Evolutionary conservation across 495 filamentous ascomycete genomes (phyloP).

Genomic region (Poronia punctata): DNA sequence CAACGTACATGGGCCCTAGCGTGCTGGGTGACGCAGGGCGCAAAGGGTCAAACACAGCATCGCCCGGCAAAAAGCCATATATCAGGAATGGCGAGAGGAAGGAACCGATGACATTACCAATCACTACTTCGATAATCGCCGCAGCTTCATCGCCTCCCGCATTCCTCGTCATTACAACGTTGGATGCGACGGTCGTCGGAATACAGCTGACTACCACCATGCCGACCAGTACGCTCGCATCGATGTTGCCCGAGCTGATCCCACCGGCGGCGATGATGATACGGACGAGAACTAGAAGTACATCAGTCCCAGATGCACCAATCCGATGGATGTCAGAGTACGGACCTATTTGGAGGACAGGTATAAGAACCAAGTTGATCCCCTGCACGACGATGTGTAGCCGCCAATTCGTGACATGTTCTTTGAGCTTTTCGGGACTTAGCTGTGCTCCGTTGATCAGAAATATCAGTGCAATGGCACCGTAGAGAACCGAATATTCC

Average conservation of each 20-base stretch:
- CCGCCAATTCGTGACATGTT: slow-evolving; percentile 45
- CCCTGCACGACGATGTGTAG: slow-evolving; percentile 46
- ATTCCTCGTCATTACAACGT: slow-evolving; percentile 51
- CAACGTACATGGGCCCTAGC: slow-evolving; percentile 43
- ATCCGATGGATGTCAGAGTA: neutral
- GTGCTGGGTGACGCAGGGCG: slow-evolving; percentile 34
- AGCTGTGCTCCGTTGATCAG: slow-evolving; percentile 49
- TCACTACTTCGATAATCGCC: slow-evolving; percentile 46
- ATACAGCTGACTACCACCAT: slow-evolving; percentile 50
- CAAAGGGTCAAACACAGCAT: slow-evolving; percentile 38
- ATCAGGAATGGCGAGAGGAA: slow-evolving; percentile 48
- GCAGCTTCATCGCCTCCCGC: slow-evolving; percentile 51
- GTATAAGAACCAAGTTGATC: slow-evolving; percentile 46
- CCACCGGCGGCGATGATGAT: slow-evolving; percentile 41
- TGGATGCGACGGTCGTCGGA: slow-evolving; percentile 52
- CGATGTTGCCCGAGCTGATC: slow-evolving; percentile 29
- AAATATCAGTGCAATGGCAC: slow-evolving; percentile 47
- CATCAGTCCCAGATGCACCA: slow-evolving; percentile 9
- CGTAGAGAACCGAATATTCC: slow-evolving; percentile 49
- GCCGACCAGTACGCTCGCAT: slow-evolving; percentile 45
- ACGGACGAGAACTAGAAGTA: slow-evolving; percentile 38
- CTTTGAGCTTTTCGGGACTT: slow-evolving; percentile 43
- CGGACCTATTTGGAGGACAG: slow-evolving; percentile 30
- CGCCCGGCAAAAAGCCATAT: slow-evolving; percentile 39
- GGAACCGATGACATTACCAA: slow-evolving; percentile 48